Percentiles rank a stretch among this genome's conserved stretches.
phyloP scores from a whole-genome alignment of 306 rosid genomes.

The Luffa aegyptiaca region DNA sequence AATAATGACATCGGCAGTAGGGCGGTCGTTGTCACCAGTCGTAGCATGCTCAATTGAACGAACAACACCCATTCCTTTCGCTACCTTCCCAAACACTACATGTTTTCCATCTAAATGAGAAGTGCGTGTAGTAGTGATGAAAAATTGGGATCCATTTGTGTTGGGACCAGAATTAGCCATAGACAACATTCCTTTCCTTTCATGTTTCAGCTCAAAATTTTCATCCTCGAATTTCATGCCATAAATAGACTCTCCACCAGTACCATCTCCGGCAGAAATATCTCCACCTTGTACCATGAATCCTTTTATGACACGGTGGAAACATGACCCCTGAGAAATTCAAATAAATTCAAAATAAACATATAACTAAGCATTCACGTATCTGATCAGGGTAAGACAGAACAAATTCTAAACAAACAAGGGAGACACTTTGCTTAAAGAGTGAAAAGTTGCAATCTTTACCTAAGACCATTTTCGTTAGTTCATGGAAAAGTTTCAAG shows the following conservation, averaged over 20 bases:
- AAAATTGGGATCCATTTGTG: conserved; percentile 88
- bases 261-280: conserved; percentile 84
- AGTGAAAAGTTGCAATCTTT: neutral
- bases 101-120: conserved; percentile 83
- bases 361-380: neutral
- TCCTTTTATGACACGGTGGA: conserved; percentile 69
- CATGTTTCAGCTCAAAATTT: conserved; percentile 79
- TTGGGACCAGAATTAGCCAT: conserved; percentile 82
- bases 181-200: conserved; percentile 90
- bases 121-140: conserved; percentile 71
- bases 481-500: neutral
- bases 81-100: conserved; percentile 79
- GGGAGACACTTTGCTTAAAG: neutral
- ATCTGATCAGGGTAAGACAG: neutral
- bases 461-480: neutral
- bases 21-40: conserved; percentile 35
- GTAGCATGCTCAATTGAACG: conserved; percentile 66
- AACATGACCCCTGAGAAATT: conserved; percentile 51
- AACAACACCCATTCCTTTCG: conserved; percentile 85
- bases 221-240: conserved; percentile 81
- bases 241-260: conserved; percentile 86
- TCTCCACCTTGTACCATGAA: conserved; percentile 94
- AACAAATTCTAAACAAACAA: neutral
- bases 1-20: conserved; percentile 39
- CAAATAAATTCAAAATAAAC: neutral